Evolutionary conservation across 495 filamentous ascomycete genomes (phyloP).

Genomic region (Cladorrhinum samala): DNA sequence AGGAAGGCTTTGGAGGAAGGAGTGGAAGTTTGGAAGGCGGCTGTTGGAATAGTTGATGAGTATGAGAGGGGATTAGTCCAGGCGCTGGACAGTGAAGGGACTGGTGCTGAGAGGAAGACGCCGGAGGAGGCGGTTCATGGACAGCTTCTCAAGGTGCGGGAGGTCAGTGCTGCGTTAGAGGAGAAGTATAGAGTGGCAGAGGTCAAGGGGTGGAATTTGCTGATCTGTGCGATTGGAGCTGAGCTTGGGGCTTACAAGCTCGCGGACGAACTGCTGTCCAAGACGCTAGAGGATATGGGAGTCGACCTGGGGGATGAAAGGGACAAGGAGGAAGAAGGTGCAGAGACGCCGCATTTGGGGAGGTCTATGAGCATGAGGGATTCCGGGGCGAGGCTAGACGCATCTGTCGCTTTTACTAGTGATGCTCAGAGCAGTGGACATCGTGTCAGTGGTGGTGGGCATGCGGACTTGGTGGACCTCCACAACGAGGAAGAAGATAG

Average conservation of each 20-base stretch:
- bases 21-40: conserved; percentile 69
- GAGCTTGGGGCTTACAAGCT: conserved; percentile 79
- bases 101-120: conserved; percentile 10
- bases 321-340: conserved; percentile 10
- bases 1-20: conserved; percentile 77
- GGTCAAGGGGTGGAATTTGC: conserved; percentile 71
- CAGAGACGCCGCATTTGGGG: conserved; percentile 13
- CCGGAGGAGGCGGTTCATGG: conserved; percentile 33
- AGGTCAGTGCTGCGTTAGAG: conserved; percentile 53
- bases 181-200: conserved; percentile 54
- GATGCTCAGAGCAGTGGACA: conserved; percentile 14
- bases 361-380: conserved; percentile 10
- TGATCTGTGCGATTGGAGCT: conserved; percentile 82
- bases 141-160: conserved; percentile 52
- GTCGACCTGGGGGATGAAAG: background rate
- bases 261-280: conserved; percentile 58
- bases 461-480: conserved; percentile 42
- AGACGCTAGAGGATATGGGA: conserved; percentile 31
- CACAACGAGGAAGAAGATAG: conserved; percentile 23
- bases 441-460: conserved; percentile 30
- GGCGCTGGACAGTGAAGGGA: conserved; percentile 40
- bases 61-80: conserved; percentile 62
- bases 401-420: background rate
- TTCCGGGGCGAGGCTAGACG: background rate
- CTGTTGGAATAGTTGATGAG: conserved; percentile 53